phyloP scores from a whole-genome alignment of 2,329 filamentous ascomycete species.

The Cladosporium phlei region DNA sequence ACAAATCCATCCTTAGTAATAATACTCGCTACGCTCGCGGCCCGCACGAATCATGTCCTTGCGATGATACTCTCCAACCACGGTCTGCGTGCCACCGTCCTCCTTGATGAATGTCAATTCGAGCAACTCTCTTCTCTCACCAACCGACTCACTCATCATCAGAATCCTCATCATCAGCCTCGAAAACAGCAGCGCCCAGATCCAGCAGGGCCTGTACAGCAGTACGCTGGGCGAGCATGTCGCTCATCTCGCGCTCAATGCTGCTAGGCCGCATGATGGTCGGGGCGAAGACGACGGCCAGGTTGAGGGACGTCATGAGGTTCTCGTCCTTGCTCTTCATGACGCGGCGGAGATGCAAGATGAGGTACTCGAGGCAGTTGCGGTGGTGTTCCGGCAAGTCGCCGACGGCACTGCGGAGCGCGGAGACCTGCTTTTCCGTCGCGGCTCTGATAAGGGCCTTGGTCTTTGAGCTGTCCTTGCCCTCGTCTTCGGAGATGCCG shows the following conservation, averaged over 20 bases:
- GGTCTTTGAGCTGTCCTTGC: slow-evolving; percentile 72
- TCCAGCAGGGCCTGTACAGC: slow-evolving; percentile 92
- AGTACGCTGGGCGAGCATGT: slow-evolving; percentile 89
- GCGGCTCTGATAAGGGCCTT: too few species aligned
- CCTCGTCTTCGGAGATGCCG: slow-evolving; percentile 43
- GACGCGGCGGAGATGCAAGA: slow-evolving; percentile 88
- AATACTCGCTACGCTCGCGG: too few species aligned
- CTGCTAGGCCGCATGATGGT: slow-evolving; percentile 92
- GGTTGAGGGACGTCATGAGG: slow-evolving; percentile 92
- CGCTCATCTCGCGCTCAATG: slow-evolving; percentile 89
- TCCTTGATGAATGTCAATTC: too few species aligned
- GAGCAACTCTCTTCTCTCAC: too few species aligned
- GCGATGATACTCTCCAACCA: too few species aligned
- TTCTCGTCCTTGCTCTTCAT: slow-evolving; percentile 79
- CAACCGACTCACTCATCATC: slow-evolving; percentile 11
- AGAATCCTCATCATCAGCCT: slow-evolving; percentile 14
- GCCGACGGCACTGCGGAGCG: slow-evolving; percentile 68
- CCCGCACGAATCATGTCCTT: too few species aligned
- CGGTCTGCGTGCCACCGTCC: too few species aligned
- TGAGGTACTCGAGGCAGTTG: slow-evolving; percentile 86
- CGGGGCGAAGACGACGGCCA: slow-evolving; percentile 94
- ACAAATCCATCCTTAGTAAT: too few species aligned
- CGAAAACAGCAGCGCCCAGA: slow-evolving; percentile 76
- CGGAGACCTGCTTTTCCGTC: slow-evolving; percentile 37
- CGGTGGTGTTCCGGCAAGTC: slow-evolving; percentile 77